Evolutionary conservation across 208 protist species (phyloP), one percentile per base, ranked within the genome.

Genomic region (Trypanosoma caninum): DNA sequence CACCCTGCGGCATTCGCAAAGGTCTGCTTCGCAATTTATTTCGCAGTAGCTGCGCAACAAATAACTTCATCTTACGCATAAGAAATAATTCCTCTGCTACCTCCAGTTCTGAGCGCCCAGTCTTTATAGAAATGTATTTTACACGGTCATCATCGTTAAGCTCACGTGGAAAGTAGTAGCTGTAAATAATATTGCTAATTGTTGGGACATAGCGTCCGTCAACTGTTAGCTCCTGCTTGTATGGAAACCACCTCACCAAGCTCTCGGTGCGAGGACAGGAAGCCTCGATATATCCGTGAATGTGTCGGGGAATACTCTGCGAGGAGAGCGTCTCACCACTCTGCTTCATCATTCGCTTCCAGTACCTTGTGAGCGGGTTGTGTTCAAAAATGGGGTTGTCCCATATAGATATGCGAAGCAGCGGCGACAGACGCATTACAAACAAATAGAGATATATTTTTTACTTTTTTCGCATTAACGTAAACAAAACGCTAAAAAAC

Each of bases 51-150:
- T 94, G 83, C 1, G 87, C 81, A 0, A 75, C 72, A 65, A 91
- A 90, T 3, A 94, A 74, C 48, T 86, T 87, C 65, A 94, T 91
- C 59, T 91, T 90, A 23, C 87, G 78, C 87, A 94, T 94, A 13
- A 91, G 71, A 64, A 87, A 94, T n/a, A 94, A 78, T 61, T 94
- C 83, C 40, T 91, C 84, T 1, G 87, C 87, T 10, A 94, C 65
- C 52, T 94, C 83, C 45, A 91, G 42, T 63, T 94, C 83, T 0
- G 71, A 69, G 14, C 87, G 72, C 0, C 82, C 78, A 22, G 83
- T 94, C 48, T 89, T 89, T 33, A 94, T 59, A 23, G 83, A 59
- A n/a, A 80, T 57, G 68, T 94, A 94, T 65, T 88, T 91, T 6
- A 94, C 87, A 27, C 82, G 65, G 62, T 89, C 76, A 40, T 94